phyloP scores from a whole-genome alignment of 2,329 filamentous ascomycete species.

The Tolypocladium guangdongense region DNA sequence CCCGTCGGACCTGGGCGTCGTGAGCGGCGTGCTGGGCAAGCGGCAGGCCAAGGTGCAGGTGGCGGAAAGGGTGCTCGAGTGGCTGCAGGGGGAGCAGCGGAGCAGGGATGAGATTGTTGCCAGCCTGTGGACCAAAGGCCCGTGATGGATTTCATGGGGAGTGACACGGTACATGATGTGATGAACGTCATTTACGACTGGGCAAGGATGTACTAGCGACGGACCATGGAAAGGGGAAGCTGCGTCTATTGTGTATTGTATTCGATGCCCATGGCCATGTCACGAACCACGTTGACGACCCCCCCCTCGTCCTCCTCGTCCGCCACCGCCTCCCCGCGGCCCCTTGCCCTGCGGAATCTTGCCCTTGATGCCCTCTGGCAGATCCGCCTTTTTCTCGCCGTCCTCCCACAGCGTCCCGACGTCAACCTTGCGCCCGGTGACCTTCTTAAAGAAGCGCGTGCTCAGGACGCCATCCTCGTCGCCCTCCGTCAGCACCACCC shows the following conservation, averaged over 20 bases:
- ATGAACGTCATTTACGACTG: neutral
- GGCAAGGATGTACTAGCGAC: neutral
- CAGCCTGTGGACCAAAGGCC: neutral
- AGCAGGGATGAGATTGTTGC: conserved; percentile 2
- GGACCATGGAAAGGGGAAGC: neutral
- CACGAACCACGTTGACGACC: conserved; percentile 14
- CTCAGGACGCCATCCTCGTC: conserved; percentile 51
- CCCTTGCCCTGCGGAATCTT: conserved; percentile 38
- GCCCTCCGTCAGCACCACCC: conserved; percentile 57
- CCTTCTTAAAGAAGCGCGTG: conserved; percentile 58
- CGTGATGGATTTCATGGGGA: neutral
- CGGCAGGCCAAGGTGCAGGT: conserved; percentile 25
- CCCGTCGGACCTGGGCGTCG: conserved; percentile 20
- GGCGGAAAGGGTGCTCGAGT: conserved; percentile 26
- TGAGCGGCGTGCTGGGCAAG: conserved; percentile 22
- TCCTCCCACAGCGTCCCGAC: conserved; percentile 60
- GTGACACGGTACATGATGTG: neutral
- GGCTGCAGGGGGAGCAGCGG: conserved; percentile 18
- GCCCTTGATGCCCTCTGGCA: conserved; percentile 49
- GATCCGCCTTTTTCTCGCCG: conserved; percentile 54
- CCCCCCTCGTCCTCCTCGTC: conserved; percentile 22
- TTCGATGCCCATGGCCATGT: neutral
- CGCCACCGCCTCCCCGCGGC: conserved; percentile 25
- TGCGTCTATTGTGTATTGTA: neutral
- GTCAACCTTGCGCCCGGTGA: conserved; percentile 48